phyloP scores from a whole-genome alignment of 345 rosid species.

The Raphanus sativus region DNA sequence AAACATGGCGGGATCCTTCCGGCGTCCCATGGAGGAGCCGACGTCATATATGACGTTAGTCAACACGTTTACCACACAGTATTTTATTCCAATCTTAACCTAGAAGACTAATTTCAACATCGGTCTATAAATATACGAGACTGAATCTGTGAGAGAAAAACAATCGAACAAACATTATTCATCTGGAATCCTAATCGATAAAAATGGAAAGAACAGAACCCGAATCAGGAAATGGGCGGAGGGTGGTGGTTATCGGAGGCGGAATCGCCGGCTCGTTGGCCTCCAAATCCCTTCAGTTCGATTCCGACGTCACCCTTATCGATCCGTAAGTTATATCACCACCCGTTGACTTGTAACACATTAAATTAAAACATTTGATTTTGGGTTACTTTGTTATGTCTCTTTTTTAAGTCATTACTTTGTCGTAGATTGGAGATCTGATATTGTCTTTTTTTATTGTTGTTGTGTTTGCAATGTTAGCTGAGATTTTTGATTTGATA shows the following conservation, averaged over 20 bases:
- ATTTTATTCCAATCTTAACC: not conserved
- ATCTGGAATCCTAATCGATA: not conserved
- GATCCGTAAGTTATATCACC: conserved; percentile 50
- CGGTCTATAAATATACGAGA: not conserved
- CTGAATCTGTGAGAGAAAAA: not conserved
- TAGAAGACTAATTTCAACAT: not conserved
- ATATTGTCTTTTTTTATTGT: not conserved
- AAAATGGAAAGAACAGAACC: conserved; percentile 8
- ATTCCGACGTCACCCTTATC: conserved; percentile 61
- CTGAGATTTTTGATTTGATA: not conserved
- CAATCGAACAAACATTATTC: not conserved
- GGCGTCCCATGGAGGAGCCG: conserved; percentile 2
- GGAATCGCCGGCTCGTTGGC: conserved; percentile 62
- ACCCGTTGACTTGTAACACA: not conserved
- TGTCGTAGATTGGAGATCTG: not conserved
- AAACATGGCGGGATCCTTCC: not conserved
- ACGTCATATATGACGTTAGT: conserved; percentile 2
- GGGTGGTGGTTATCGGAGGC: conserved; percentile 62
- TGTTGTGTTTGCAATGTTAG: not conserved
- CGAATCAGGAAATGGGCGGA: conserved; percentile 31
- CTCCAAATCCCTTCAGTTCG: conserved; percentile 55
- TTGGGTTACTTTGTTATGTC: not conserved
- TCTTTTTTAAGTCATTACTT: not conserved
- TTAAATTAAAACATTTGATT: not conserved
- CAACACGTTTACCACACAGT: not conserved